phyloP scores from a whole-genome alignment of 164 flowering plant species.

The Buxus sempervirens region DNA sequence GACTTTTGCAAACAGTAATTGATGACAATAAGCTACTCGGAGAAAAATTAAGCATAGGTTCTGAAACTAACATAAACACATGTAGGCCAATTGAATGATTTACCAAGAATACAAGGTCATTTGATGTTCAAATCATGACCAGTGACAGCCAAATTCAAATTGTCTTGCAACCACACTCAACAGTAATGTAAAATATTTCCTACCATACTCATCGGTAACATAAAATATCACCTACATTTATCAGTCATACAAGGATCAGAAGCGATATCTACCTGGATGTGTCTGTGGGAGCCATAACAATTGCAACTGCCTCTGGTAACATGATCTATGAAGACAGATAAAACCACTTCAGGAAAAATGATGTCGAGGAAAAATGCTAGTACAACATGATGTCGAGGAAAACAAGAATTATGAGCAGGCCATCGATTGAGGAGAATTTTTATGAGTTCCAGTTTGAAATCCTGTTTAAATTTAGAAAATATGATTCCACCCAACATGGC shows the following conservation, averaged over 20 bases:
- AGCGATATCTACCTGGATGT: conserved; percentile 48
- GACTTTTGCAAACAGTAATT: not conserved
- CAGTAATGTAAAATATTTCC: too few relatives aligned
- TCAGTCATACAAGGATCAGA: not conserved
- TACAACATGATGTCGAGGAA: too few relatives aligned
- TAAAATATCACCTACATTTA: not conserved
- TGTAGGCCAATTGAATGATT: not conserved
- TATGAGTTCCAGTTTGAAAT: too few relatives aligned
- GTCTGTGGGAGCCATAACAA: conserved; percentile 95
- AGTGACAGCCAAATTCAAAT: not conserved
- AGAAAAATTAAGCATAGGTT: not conserved
- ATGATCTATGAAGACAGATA: conserved; percentile 48
- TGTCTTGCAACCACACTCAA: not conserved
- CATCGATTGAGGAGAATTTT: too few relatives aligned
- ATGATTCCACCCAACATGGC: too few relatives aligned
- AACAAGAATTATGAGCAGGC: too few relatives aligned
- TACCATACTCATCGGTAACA: not conserved
- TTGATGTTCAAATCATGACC: not conserved
- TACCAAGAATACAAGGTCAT: not conserved
- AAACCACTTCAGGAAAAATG: not conserved
- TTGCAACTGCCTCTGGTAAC: conserved; percentile 93
- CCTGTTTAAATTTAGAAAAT: too few relatives aligned
- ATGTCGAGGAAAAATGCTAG: too few relatives aligned
- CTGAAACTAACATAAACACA: too few relatives aligned
- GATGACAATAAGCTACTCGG: not conserved